Conservation (phyloP, 2,329 filamentous ascomycete genomes). For the Coniochaeta sp. region DNA sequence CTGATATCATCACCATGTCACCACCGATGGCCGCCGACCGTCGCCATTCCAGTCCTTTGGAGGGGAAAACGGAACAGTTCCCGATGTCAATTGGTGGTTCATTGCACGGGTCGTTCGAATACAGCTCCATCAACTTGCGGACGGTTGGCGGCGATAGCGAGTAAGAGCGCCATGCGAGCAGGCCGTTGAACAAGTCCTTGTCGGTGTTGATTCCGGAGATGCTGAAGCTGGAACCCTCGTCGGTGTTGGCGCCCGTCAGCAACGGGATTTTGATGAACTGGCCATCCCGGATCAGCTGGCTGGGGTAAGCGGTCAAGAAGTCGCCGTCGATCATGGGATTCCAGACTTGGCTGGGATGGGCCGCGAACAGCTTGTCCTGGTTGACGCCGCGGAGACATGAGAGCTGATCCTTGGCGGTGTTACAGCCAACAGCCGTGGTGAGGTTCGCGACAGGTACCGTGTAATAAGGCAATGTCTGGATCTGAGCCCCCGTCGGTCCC, state of each 20-base stretch:
- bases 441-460: slow-evolving; percentile 24
- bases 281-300: slow-evolving; percentile 31
- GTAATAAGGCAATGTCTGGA: slow-evolving; percentile 27
- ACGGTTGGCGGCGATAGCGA: slow-evolving; percentile 36
- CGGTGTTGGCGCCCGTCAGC: slow-evolving; percentile 40
- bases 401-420: slow-evolving; percentile 24
- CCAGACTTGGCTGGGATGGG: slow-evolving; percentile 29
- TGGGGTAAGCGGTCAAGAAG: slow-evolving; percentile 40
- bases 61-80: slow-evolving; percentile 22
- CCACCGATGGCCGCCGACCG: slow-evolving; percentile 35
- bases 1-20: slow-evolving; percentile 41
- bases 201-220: slow-evolving; percentile 32
- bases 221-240: slow-evolving; percentile 37
- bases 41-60: slow-evolving; percentile 34
- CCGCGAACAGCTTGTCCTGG: slow-evolving; percentile 23
- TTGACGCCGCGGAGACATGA: slow-evolving; percentile 28
- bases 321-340: slow-evolving; percentile 38
- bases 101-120: slow-evolving; percentile 39
- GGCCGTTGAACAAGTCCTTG: slow-evolving; percentile 31
- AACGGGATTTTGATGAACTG: slow-evolving; percentile 37
- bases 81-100: slow-evolving; percentile 35
- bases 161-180: slow-evolving; percentile 37
- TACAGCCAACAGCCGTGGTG: slow-evolving; percentile 27
- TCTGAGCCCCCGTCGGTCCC: slow-evolving; percentile 22
- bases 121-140: slow-evolving; percentile 34